Base-by-base conservation (phyloP, 2,329 filamentous ascomycete species). In the Arthrinium phaeospermum region DNA sequence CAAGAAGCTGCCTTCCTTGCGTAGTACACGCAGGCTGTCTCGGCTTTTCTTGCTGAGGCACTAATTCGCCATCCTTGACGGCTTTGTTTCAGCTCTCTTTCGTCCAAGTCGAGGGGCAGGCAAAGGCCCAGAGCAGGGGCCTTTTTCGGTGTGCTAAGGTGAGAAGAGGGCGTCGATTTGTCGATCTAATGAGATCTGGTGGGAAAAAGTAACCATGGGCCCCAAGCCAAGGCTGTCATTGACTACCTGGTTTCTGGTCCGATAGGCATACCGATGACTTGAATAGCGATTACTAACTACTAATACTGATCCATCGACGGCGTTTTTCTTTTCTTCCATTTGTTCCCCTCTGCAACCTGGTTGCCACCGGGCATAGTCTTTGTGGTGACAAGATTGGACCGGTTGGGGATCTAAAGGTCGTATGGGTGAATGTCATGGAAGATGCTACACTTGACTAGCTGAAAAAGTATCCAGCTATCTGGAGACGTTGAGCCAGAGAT, bases 21-120 rank as follows among this genome's bases (percentile, higher is more conserved):
- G 57, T 41, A 41, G 57, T 64, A 64, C 57, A 37, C 13, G 0
- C 24, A 41, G 8, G 37, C 37, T 37, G 57, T 64, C 34, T 64
- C 34, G 57, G 57, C 34, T 41, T 41, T 64, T 64, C 34, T 24
- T 64, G 37, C 14, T 41, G 57, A 24, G 30, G 57, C 34, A 30
- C 34, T 24, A 41, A 12, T 19, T 5, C 8, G 4, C 34, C 34
- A 64, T 64, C 57, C 30, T 64, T 64, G 57, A 64, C 34, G 3
- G 5, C 22, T 64, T 64, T 64, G 57, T 64, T 41, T 41, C 57
- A 64, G 57, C 57, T 41, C 30, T 61, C 14, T 61, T 30, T 53
- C 12, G 45, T 46, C 45, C 47, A 12, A 22, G 47, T 49, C 47
- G 22, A 49, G 22, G 22, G 47, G 47, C 47, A 49, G 44, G 16